Evolutionary conservation across 306 rosid species (phyloP), one percentile per base, ranked within the genome.

Genomic region (Boehmeria nivea): DNA sequence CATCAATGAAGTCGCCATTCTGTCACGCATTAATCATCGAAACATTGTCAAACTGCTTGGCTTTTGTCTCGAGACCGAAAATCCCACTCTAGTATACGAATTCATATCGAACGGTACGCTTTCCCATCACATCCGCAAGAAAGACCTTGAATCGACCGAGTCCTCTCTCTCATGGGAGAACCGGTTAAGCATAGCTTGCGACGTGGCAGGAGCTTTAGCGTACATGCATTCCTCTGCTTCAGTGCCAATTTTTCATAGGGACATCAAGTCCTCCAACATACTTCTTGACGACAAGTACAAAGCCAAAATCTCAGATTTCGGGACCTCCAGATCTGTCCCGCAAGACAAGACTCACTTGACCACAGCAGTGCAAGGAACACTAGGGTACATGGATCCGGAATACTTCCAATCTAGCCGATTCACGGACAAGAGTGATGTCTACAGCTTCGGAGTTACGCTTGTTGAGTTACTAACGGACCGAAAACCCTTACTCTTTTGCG

Each of bases 341-440:
- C 17, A 21, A 8, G 54, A 49, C n/a, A 23, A 49, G n/a, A n/a
- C n/a, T n/a, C n/a, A 85, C 55, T 61, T 85, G 6, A 85, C 84
- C 22, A 78, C 85, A 31, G 58, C 40, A 34, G 78, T 84, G 2
- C 72, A 72, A 37, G 94, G 94, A 40, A 84, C 88, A 54, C 70
- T 78, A 6, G 94, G 88, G n/a, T 84, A 84, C 67, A 67, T 84
- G 12, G 94, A 81, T 64, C 94, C 94, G 1, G 88, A 71, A 59
- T 84, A 74, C 63, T 81, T 81, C 15, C 83, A 69, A 24, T 67
- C 81, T 9, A 66, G 77, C 63, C 72, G 72, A 12, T 78, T 73
- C 52, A 73, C 88, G 1, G 82, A 81, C n/a, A 85, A 62, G n/a
- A 66, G 73, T 15, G 78, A 73, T 16, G 72, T 68, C 1, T 73